Base-by-base conservation (phyloP, 768 basidiomycete genomes). In the Tulasnella sp. region DNA sequence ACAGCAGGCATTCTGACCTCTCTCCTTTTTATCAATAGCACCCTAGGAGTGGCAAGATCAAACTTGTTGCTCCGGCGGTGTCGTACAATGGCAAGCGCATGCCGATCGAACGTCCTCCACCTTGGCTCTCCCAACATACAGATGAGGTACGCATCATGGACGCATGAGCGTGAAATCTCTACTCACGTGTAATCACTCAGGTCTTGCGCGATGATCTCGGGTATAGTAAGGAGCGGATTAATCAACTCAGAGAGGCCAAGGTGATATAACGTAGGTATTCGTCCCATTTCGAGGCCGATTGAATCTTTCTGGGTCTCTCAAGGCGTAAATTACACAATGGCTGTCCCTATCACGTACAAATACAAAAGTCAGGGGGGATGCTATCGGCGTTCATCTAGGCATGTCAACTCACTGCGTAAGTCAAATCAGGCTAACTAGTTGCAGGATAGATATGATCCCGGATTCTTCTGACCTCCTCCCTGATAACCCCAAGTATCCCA, bases 81-180 rank as follows among this genome's bases (percentile, higher is more conserved):
- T 75, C 79, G 11, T 92, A 91, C 73, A 85, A 91, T 65, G 89
- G 89, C 17, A 73, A 76, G 69, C 81, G 81, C 65, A 88, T 89
- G 81, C 76, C 79, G 29, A 78, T 91, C 43, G 76, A 73, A 50
- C 76, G 80, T 59, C 79, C 87, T n/a, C 89, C 90, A 10, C 90
- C 90, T n/a, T 91, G 82, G 77, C 74, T 89, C 22, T 88, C 87
- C 53, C 80, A 92, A 65, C 90, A 92, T 70, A 92, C 89, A 12
- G 73, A 72, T 2, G 85, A 90, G 80, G 85, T 84, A 67, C 45
- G 71, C 15, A 5, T 12, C 19, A 11, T 10, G n/a, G 10, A n/a
- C 19, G n/a, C 45, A 19, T 21, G 4, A 9, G 1, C 15, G 4
- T 34, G 19, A 2, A 44, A 43, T 19, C n/a, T 15, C 9, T 21